Conservation (phyloP, 805 yeast genomes). For the Candida multigemmis region DNA sequence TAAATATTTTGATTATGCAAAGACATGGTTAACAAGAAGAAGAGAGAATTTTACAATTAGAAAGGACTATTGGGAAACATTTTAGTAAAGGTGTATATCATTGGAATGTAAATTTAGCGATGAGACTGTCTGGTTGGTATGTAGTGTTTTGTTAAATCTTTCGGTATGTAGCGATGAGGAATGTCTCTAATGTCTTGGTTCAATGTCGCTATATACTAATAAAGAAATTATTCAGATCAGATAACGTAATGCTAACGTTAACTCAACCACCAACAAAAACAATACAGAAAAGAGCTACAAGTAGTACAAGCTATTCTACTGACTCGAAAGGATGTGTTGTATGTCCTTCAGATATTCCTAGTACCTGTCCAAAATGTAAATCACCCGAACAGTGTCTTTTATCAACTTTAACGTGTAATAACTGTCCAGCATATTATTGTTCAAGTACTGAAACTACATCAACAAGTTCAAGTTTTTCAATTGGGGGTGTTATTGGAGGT, state of each 20-base stretch:
- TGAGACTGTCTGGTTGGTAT: too few relatives aligned
- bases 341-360: constrained; percentile 18
- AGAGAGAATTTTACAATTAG: constrained; percentile 29
- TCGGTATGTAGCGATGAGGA: too few relatives aligned
- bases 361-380: constrained; percentile 18
- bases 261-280: too few relatives aligned
- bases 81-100: constrained; percentile 3
- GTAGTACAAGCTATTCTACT: constrained; percentile 7
- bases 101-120: too few relatives aligned
- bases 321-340: constrained; percentile 21
- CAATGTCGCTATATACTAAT: too few relatives aligned
- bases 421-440: constrained; percentile 18
- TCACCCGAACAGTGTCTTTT: constrained; percentile 13
- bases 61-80: constrained; percentile 20
- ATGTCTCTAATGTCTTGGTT: too few relatives aligned
- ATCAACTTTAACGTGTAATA: constrained; percentile 12
- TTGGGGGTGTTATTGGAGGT: constrained; percentile 36
- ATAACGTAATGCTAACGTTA: too few relatives aligned
- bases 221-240: too few relatives aligned
- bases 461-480: constrained; percentile 7
- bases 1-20: constrained; percentile 80
- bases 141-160: too few relatives aligned
- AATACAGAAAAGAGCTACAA: background rate
- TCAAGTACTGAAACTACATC: constrained; percentile 5
- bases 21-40: constrained; percentile 41